These are phyloP conservation scores for Nicotiana tabacum DNA, from an alignment of 257 asterid genomes.

Conservation along the genomic window DNA sequence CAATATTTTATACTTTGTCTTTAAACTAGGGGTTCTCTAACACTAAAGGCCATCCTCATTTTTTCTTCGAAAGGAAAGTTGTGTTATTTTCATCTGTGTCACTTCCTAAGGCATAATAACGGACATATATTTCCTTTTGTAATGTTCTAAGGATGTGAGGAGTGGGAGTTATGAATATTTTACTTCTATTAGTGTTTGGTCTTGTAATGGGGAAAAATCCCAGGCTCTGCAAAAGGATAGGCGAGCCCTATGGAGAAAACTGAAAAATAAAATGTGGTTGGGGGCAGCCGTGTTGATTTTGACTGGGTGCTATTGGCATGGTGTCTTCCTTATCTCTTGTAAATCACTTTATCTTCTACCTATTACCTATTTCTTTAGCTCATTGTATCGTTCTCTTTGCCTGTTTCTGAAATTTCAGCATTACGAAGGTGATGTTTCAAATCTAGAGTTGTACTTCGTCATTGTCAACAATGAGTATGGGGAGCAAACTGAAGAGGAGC, in stretches of 20 bases:
- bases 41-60: neutral
- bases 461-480: conserved; percentile 90
- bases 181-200: neutral
- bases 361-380: conserved; percentile 3
- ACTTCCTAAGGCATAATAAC: neutral
- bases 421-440: conserved; percentile 66
- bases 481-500: conserved; percentile 92
- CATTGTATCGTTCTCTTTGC: neutral
- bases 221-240: neutral
- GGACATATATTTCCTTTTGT: neutral
- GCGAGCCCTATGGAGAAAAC: neutral
- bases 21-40: neutral
- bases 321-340: neutral
- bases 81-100: neutral
- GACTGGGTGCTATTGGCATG: neutral
- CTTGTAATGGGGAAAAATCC: neutral
- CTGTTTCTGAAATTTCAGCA: conserved; percentile 51
- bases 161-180: neutral
- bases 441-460: conserved; percentile 83
- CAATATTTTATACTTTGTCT: neutral
- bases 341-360: neutral
- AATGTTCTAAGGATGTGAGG: neutral
- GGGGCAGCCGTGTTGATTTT: neutral
- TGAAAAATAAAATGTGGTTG: neutral
- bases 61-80: neutral